Conservation (phyloP, 768 basidiomycete species). For the Nevesoporus exiguus region DNA sequence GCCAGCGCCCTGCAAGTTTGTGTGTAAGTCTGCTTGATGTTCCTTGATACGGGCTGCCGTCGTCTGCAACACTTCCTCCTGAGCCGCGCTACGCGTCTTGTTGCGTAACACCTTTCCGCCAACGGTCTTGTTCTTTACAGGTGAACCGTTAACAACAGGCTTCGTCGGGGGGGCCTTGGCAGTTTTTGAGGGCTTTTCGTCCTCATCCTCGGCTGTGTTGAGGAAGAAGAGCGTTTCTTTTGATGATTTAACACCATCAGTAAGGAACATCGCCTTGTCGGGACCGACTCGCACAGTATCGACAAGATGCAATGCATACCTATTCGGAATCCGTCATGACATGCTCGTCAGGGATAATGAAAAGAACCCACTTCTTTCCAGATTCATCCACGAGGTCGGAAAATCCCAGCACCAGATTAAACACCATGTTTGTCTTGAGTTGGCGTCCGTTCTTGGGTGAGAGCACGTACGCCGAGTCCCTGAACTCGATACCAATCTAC, state of each 20-base stretch:
- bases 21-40: slow-evolving; percentile 84
- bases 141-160: slow-evolving; percentile 60
- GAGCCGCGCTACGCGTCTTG: slow-evolving; percentile 84
- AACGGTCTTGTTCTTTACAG: slow-evolving; percentile 68
- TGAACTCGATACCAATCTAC: slow-evolving; percentile 96
- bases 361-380: slow-evolving; percentile 64
- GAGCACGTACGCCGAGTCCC: slow-evolving; percentile 81
- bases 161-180: slow-evolving; percentile 50
- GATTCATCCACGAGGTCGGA: slow-evolving; percentile 72
- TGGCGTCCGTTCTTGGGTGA: slow-evolving; percentile 73
- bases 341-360: neutral
- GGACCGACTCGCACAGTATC: slow-evolving; percentile 83
- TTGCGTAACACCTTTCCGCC: slow-evolving; percentile 86
- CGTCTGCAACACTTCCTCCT: slow-evolving; percentile 79
- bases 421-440: slow-evolving; percentile 77
- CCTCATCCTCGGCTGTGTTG: slow-evolving; percentile 53
- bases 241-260: slow-evolving; percentile 77
- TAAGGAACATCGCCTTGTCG: slow-evolving; percentile 65
- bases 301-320: slow-evolving; percentile 83
- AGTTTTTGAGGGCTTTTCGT: slow-evolving; percentile 53
- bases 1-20: slow-evolving; percentile 72
- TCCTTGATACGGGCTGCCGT: slow-evolving; percentile 76
- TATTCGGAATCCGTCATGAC: slow-evolving; percentile 28
- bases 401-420: slow-evolving; percentile 85
- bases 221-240: slow-evolving; percentile 90